Base-by-base conservation (phyloP, 257 asterid species). In the Solanum megistacrolobum region DNA sequence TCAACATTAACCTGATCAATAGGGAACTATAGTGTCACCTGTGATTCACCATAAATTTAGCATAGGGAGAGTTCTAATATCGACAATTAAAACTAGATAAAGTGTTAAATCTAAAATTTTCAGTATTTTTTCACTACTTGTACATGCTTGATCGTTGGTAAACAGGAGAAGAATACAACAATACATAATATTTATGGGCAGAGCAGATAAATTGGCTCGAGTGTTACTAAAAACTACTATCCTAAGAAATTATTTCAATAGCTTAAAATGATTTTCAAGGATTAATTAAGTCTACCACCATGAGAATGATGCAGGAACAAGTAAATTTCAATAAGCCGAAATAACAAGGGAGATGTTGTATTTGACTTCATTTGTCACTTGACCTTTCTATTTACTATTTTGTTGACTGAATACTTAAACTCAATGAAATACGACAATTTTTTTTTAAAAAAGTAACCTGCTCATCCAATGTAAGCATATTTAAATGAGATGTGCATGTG, bases 361-460 rank as follows among this genome's bases (percentile, higher is more conserved):
- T 21, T 18, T 55, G n/a, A 2, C 62, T 55, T 55, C 0, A 0
- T 55, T 55, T 6, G 10, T 55, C 10, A 20, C 0, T 52, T 55
- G 12, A 58, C 0, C 66, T 58, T 58, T 58, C 1, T 58, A 58
- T 21, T 20, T 7, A 58, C 5, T 58, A 7, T 58, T 20, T 20
- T 58, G 0, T 7, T 0, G 12, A 58, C 0, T 0, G 12, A 20
- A 20, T 1, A 58, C 5, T 7, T 55, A 7, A 52, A 52, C 9
- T 16, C 9, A 16, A 52, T 52, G 60, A 52, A 48, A 2, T 5
- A 48, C 0, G n/a, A 55, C 2, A 55, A 0, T 5, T 16, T 5
- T 13, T 52, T 52, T 0, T 16, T 5, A 48, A 43, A 46, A 46
- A 43, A 0, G 16, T 43, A 0, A 0, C 52, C 0, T 43, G 6